Conservation (phyloP, 1,139 yeast species). For the Nakaseomyces bracarensis region DNA sequence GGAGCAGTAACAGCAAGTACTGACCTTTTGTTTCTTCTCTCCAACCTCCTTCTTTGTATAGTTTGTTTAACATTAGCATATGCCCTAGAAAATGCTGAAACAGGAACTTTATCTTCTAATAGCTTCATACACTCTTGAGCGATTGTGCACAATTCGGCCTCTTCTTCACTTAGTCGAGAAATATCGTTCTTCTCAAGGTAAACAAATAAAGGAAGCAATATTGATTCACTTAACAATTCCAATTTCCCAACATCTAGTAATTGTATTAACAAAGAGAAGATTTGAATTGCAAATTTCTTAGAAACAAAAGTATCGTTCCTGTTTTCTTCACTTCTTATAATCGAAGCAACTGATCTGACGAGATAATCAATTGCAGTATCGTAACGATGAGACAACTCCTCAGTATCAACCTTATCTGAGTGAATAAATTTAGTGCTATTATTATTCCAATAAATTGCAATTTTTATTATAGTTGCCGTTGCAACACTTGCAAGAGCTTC, state of each 20-base stretch:
- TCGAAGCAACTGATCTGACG: constrained; percentile 48
- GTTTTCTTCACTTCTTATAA: constrained; percentile 58
- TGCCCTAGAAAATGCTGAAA: constrained; percentile 56
- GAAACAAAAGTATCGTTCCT: constrained; percentile 46
- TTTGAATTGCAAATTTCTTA: constrained; percentile 58
- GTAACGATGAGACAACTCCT: constrained; percentile 17
- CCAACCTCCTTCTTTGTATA: constrained; percentile 58
- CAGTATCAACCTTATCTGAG: constrained; percentile 22
- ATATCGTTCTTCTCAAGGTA: constrained; percentile 42
- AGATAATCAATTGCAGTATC: constrained; percentile 55
- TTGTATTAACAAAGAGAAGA: constrained; percentile 50
- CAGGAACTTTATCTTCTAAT: constrained; percentile 64
- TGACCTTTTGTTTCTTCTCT: constrained; percentile 68
- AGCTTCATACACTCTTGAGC: constrained; percentile 63
- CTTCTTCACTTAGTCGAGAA: constrained; percentile 32
- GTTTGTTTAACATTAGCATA: constrained; percentile 56
- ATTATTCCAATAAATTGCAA: constrained; percentile 57
- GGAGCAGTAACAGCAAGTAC: constrained; percentile 75
- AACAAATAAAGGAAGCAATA: constrained; percentile 54
- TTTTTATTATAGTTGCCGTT: constrained; percentile 57
- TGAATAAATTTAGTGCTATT: constrained; percentile 36
- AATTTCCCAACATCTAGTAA: constrained; percentile 39
- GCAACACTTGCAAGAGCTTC: constrained; percentile 58
- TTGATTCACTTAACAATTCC: constrained; percentile 36
- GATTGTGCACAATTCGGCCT: constrained; percentile 47